phyloP scores from a whole-genome alignment of 768 basidiomycete species.

The Omphalotus guepiniiformis region DNA sequence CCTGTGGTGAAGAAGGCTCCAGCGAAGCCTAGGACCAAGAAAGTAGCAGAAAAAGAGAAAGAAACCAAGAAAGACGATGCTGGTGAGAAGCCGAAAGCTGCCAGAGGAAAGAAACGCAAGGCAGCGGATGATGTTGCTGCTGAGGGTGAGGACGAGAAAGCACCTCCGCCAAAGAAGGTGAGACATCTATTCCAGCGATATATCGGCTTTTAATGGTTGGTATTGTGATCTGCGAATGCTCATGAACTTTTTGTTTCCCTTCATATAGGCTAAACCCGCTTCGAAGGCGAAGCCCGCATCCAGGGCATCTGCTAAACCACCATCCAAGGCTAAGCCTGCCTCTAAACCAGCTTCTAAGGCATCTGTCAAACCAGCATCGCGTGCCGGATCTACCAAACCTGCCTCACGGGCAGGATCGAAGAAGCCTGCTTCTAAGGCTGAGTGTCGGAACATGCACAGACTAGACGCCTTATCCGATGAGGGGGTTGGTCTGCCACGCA shows the following conservation, averaged over 20 bases:
- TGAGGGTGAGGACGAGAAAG: constrained; percentile 30
- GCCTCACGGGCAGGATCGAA: constrained; percentile 24
- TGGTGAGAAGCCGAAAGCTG: constrained; percentile 54
- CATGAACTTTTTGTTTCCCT: constrained; percentile 7
- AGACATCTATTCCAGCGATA: constrained; percentile 2
- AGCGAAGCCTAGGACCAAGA: constrained; percentile 59
- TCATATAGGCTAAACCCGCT: constrained; percentile 41
- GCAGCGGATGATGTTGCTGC: constrained; percentile 25
- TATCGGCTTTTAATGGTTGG: too few relatives aligned
- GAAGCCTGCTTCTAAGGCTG: constrained; percentile 37
- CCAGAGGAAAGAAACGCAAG: constrained; percentile 42
- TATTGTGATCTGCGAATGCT: constrained; percentile 7
- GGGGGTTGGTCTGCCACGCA: neutral
- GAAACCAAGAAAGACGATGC: constrained; percentile 35
- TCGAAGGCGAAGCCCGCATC: constrained; percentile 30
- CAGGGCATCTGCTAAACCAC: constrained; percentile 24
- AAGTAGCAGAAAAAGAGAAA: constrained; percentile 39
- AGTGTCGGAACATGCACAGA: neutral
- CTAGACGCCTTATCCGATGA: neutral
- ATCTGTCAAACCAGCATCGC: constrained; percentile 13
- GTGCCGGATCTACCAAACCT: constrained; percentile 23
- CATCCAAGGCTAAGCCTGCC: constrained; percentile 6
- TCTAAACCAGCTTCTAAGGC: constrained; percentile 40
- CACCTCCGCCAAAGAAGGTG: constrained; percentile 67
- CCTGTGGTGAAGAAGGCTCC: constrained; percentile 52